Evolutionary conservation across 2,329 filamentous ascomycete species (phyloP), one percentile per base, ranked within the genome.

Genomic region (Xylaria sp.): DNA sequence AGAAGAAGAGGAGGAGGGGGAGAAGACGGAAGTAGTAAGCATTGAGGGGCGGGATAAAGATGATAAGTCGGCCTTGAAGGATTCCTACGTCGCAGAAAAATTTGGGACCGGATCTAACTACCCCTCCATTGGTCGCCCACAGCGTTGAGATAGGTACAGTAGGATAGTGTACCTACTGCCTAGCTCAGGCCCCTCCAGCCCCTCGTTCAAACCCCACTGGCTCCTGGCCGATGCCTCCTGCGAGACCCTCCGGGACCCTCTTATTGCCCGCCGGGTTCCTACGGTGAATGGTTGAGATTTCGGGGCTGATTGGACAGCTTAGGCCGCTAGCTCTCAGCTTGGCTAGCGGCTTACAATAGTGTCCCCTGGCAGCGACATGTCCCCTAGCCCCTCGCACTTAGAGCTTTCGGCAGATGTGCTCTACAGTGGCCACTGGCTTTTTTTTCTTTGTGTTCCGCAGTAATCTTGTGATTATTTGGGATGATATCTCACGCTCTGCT

Each of bases 401-500:
- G 67, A 50, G 68, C 67, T 69, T 61, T 75, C 73, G 73, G 73
- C 74, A 75, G 70, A 74, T 74, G 67, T 69, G 56, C 68, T 64
- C 11, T 42, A 5, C 5, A 11, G 6, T 27, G 4, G 24, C 24
- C 4, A 27, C 24, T 27, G 24, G 24, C 24, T 27, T 27, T 27
- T 27, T 27, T 57, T 32, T 39, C 59, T 69, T 56, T 47, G 50
- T 55, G 30, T 36, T 34, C 27, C 11, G 60, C 30, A 61, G 63
- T 14, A 56, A 36, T n/a, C 9, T 39, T 53, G 14, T 32, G 24
- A 68, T 68, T 71, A 12, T 54, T 42, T 21, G 24, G 27, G 32
- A 32, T 24, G 3, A 9, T 34, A 39, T 51, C 27, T 45, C 34
- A 12, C 47, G 19, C 47, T 32, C 24, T 62, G 45, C 58, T 61